These are phyloP conservation scores for Ceratocystis lukuohia DNA, from an alignment of 2,329 filamentous ascomycete genomes.

Conservation along the genomic window DNA sequence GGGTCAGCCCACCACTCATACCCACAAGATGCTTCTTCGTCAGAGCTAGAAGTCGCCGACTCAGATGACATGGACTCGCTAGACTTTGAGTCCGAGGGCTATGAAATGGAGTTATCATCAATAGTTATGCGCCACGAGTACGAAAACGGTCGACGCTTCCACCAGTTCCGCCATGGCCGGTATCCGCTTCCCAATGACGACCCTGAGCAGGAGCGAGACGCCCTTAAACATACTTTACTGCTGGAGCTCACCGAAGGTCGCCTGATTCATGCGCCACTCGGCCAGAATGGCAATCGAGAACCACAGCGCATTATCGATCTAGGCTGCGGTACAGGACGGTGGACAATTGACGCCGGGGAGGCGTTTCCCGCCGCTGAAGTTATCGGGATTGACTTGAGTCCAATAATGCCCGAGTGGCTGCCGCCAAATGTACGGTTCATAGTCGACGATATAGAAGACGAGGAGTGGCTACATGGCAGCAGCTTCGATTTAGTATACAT, in stretches of 20 bases:
- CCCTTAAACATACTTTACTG: constrained; percentile 34
- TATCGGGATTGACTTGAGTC: constrained; percentile 32
- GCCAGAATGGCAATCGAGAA: constrained; percentile 21
- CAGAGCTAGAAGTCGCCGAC: constrained; percentile 13
- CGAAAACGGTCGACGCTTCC: constrained; percentile 27
- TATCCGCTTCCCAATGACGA: constrained; percentile 37
- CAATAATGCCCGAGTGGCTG: constrained; percentile 36
- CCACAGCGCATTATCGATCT: constrained; percentile 35
- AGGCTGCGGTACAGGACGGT: constrained; percentile 38
- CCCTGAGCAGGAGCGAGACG: constrained; percentile 34
- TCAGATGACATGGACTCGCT: constrained; percentile 17
- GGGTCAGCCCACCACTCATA: background rate
- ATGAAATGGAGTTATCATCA: constrained; percentile 24
- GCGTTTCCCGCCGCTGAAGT: constrained; percentile 31
- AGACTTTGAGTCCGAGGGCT: constrained; percentile 24
- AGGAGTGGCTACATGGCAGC: constrained; percentile 36
- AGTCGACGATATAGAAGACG: constrained; percentile 46
- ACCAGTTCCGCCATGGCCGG: constrained; percentile 32
- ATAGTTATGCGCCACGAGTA: constrained; percentile 18
- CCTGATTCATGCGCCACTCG: constrained; percentile 31
- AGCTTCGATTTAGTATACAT: constrained; percentile 45
- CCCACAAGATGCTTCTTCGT: constrained; percentile 9
- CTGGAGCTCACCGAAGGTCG: constrained; percentile 32
- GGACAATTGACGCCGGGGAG: constrained; percentile 40
- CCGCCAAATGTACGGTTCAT: constrained; percentile 49